Evolutionary conservation across 2,329 filamentous ascomycete species (phyloP).

Genomic region (Hypoxylon sp.): DNA sequence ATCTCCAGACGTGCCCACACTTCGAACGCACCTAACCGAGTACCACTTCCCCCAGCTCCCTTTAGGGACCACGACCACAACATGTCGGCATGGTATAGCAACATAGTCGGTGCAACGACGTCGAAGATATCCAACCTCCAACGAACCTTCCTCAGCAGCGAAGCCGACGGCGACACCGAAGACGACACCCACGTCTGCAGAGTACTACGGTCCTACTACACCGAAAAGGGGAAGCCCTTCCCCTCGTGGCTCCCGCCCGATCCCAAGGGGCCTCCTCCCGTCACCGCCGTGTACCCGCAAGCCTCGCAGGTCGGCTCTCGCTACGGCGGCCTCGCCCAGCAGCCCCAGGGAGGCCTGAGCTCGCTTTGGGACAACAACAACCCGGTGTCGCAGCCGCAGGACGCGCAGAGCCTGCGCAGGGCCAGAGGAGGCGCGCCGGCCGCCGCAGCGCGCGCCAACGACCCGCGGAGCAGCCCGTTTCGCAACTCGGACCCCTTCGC

Average conservation of each 20-base stretch:
- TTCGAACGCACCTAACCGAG: constrained; percentile 31
- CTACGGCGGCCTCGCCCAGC: constrained; percentile 61
- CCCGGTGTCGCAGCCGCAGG: constrained; percentile 51
- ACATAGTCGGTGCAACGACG: constrained; percentile 73
- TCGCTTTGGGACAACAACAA: constrained; percentile 69
- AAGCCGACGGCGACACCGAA: constrained; percentile 78
- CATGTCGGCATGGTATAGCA: constrained; percentile 87
- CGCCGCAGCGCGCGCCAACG: constrained; percentile 46
- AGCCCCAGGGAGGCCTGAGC: constrained; percentile 58
- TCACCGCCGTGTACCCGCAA: constrained; percentile 65
- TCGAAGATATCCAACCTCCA: constrained; percentile 74
- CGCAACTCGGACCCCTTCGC: constrained; percentile 50
- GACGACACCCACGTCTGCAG: constrained; percentile 96
- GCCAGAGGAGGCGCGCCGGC: constrained; percentile 56
- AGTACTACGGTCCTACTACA: constrained; percentile 92
- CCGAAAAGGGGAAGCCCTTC: constrained; percentile 83
- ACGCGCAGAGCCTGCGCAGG: constrained; percentile 59
- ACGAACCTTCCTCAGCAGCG: constrained; percentile 75
- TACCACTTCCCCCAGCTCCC: constrained; percentile 16
- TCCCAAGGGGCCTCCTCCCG: constrained; percentile 76
- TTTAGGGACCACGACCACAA: constrained; percentile 27
- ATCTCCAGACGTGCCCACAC: constrained; percentile 17
- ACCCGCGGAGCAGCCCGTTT: constrained; percentile 52
- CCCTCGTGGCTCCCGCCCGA: constrained; percentile 91
- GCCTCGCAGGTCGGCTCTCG: constrained; percentile 63